phyloP scores from a whole-genome alignment of 2,329 filamentous ascomycete species.

The Macrophomina tecta region DNA sequence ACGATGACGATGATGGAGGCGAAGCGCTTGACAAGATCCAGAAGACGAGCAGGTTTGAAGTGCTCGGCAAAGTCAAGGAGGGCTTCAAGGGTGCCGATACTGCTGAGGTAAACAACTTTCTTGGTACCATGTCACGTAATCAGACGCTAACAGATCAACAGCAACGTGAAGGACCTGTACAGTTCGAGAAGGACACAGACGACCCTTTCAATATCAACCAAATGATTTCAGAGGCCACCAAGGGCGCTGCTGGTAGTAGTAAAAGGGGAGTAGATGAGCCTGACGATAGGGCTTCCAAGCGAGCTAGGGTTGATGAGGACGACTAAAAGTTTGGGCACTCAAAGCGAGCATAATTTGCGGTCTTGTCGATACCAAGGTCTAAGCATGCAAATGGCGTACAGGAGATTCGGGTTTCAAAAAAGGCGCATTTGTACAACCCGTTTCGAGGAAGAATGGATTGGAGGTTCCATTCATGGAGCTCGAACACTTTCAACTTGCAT shows the following conservation, averaged over 20 bases:
- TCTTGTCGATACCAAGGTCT: slow-evolving; percentile 1
- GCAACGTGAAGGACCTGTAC: slow-evolving; percentile 87
- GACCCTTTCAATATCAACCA: slow-evolving; percentile 96
- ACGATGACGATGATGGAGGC: slow-evolving; percentile 77
- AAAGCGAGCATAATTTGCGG: background rate
- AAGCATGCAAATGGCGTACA: slow-evolving; percentile 12
- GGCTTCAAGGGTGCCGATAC: slow-evolving; percentile 89
- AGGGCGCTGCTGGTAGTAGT: slow-evolving; percentile 64
- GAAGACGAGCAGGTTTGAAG: slow-evolving; percentile 85
- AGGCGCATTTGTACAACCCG: slow-evolving; percentile 6
- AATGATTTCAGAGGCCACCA: slow-evolving; percentile 81
- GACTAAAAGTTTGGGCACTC: slow-evolving; percentile 31
- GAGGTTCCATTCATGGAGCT: background rate
- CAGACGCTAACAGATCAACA: slow-evolving; percentile 47
- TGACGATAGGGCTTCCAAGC: slow-evolving; percentile 64
- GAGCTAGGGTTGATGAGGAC: slow-evolving; percentile 79
- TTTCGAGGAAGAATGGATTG: background rate
- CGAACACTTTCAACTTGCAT: background rate
- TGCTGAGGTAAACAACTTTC: slow-evolving; percentile 67
- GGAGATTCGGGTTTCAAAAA: background rate
- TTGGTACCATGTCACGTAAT: background rate
- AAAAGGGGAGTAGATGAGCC: slow-evolving; percentile 77
- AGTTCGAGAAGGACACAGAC: slow-evolving; percentile 87
- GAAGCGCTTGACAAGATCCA: slow-evolving; percentile 87
- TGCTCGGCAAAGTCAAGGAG: slow-evolving; percentile 78